Base-by-base conservation (phyloP, 2,329 filamentous ascomycete genomes). In the Aspergillus sp. region DNA sequence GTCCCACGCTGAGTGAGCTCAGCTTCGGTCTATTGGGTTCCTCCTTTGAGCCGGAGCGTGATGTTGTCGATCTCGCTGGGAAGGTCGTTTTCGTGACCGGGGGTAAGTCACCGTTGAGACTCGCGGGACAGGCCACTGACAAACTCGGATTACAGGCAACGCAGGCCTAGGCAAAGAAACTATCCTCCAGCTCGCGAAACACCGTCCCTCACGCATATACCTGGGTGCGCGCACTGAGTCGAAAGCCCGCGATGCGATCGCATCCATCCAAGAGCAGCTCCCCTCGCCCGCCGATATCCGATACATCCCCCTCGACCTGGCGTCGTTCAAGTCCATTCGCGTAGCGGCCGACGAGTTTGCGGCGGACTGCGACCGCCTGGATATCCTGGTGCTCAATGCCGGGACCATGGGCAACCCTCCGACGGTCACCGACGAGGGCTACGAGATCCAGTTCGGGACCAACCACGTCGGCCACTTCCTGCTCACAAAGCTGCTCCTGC, bases 51-150 rank as follows among this genome's bases (percentile, higher is more conserved):
- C 65, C 70, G 1, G 54, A 60, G 7, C 57, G 47, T 10, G 64
- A 71, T 39, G 63, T 73, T 15, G 46, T 53, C 4, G 57, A 63
- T 24, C 58, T 72, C 11, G 45, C 58, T 1, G 66, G 62, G 26
- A 74, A 70, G 39, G 63, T 71, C 5, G 59, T 72, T 25, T 51
- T 72, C 11, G 52, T 74, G 4, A 73, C 69, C 2, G 71, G 70
- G 33, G 69, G 68, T 68, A 52, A 29, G 40, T 30, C n/a, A 8
- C 8, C 4, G 4, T 16, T 10, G 2, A 30, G 13, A 24, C n/a
- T 14, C 11, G 11, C 4, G 34, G 13, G 15, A 5, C 13, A 2
- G 20, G 20, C 27, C 13, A 12, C 11, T 33, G 4, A 8, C 24
- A 10, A 4, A n/a, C 8, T 13, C 5, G 12, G 24, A 26, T 29